Conservation (phyloP, 1,139 yeast genomes). For the Insectozyma bohioensis region DNA sequence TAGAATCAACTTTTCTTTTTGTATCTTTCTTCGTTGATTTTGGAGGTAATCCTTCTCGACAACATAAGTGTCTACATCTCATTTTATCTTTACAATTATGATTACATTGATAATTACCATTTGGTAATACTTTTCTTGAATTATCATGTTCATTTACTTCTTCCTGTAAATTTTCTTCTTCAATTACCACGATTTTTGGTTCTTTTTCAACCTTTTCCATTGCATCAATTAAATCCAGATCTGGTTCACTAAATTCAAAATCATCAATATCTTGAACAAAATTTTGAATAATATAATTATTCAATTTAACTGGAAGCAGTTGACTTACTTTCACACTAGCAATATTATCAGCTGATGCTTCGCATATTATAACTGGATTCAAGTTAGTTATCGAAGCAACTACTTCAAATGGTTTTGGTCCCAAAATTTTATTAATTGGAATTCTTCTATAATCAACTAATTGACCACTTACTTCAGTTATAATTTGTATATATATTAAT, state of each 20-base stretch:
- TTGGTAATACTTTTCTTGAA: conserved; percentile 14
- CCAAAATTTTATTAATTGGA: conserved; percentile 21
- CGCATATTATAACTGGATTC: conserved; percentile 24
- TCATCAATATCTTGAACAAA: conserved; percentile 8
- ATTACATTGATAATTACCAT: conserved; percentile 34
- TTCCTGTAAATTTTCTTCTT: neutral
- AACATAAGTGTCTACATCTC: conserved; percentile 43
- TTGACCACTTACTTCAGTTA: conserved; percentile 20
- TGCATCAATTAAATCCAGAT: neutral
- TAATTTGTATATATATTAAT: conserved; percentile 12
- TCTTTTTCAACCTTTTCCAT: neutral
- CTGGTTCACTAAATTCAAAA: conserved; percentile 6
- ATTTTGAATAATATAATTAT: conserved; percentile 5
- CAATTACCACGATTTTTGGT: neutral
- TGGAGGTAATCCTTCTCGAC: conserved; percentile 37
- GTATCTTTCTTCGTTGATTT: neutral
- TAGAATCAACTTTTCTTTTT: neutral
- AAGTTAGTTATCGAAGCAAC: too few relatives aligned
- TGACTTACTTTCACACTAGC: conserved; percentile 25
- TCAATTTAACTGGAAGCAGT: conserved; percentile 3
- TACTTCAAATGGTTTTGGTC: conserved; percentile 23
- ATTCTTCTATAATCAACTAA: conserved; percentile 41
- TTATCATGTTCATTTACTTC: neutral
- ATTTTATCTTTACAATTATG: conserved; percentile 38
- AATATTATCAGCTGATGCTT: conserved; percentile 34